Evolutionary conservation across 208 protist genomes (phyloP), one percentile per base, ranked within the genome.

Genomic region (Trypanosoma brucei): DNA sequence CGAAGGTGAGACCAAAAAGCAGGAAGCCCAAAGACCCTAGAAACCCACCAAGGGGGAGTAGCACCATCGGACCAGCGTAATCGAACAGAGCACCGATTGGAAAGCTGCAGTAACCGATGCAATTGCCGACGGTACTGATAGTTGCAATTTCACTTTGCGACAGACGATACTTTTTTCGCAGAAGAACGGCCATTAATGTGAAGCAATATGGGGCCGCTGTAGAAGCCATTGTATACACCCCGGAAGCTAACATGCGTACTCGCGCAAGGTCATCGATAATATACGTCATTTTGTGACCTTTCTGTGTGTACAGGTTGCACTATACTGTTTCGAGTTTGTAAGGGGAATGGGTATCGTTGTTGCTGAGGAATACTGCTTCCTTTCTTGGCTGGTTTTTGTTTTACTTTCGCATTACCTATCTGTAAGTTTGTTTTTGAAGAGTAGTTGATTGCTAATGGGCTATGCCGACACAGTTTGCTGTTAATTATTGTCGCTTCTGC

Each of bases 151-250:
- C 77, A 33, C 51, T 55, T 0, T 48, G 39, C 52, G 44, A 59
- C 50, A 86, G 62, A 53, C 65, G 63, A 59, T 83, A 90, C 58
- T 58, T 55, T 5, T 22, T 52, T 30, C 55, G 58, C 35, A 88
- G 65, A 53, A 79, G 58, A 36, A 79, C 72, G 52, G 70, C 81
- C 59, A 88, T 31, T 40, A 88, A 68, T 58, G 74, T 84, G 72
- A 88, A 88, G 45, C 75, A 66, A 65, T 88, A 88, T 35, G 79
- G 66, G 48, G 70, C 69, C 8, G 75, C 74, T 13, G 83, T 72
- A 7, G 39, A 48, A 9, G 62, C 9, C 11, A 5, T n/a, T 5
- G 50, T n/a, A 34, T 54, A 54, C 50, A 54, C 50, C 7, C 50
- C 50, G 11, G 50, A 6, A 7, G n/a, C 50, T 6, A 54, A 31